These are phyloP conservation scores for Aspergillus biplanus DNA, from an alignment of 495 filamentous ascomycete genomes.

Conservation along the genomic window DNA sequence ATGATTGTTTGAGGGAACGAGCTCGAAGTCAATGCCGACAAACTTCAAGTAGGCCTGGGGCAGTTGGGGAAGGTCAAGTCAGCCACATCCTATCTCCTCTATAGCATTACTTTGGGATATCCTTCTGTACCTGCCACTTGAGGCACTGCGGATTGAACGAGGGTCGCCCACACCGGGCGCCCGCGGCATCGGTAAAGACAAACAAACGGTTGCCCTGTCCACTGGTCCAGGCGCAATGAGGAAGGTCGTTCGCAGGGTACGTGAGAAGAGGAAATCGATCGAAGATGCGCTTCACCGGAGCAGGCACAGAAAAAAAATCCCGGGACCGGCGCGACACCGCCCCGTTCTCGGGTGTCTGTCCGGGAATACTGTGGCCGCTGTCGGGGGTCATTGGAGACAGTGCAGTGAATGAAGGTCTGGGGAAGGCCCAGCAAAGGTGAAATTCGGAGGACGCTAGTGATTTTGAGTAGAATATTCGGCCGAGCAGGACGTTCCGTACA, in stretches of 20 bases:
- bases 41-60: constrained; percentile 83
- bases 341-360: constrained; percentile 28
- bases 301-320: constrained; percentile 67
- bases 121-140: constrained; percentile 87
- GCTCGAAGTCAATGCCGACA: constrained; percentile 65
- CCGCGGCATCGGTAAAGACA: constrained; percentile 71
- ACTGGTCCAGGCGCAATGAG: constrained; percentile 58
- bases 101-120: not conserved
- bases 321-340: constrained; percentile 25
- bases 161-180: constrained; percentile 64
- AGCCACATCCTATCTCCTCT: not conserved
- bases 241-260: constrained; percentile 79
- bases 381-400: constrained; percentile 40
- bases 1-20: constrained; percentile 85
- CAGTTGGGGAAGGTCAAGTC: not conserved
- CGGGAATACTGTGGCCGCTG: constrained; percentile 29
- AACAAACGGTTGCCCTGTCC: constrained; percentile 66
- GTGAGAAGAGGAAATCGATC: constrained; percentile 77
- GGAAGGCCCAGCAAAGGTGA: not conserved
- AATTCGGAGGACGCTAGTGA: not conserved
- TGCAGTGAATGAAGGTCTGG: constrained; percentile 6
- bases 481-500: not conserved
- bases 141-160: constrained; percentile 94
- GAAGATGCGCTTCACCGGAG: constrained; percentile 79
- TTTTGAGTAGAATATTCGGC: not conserved